Conservation (phyloP, 2,329 filamentous ascomycete genomes). For the Ascomycota sp. region DNA sequence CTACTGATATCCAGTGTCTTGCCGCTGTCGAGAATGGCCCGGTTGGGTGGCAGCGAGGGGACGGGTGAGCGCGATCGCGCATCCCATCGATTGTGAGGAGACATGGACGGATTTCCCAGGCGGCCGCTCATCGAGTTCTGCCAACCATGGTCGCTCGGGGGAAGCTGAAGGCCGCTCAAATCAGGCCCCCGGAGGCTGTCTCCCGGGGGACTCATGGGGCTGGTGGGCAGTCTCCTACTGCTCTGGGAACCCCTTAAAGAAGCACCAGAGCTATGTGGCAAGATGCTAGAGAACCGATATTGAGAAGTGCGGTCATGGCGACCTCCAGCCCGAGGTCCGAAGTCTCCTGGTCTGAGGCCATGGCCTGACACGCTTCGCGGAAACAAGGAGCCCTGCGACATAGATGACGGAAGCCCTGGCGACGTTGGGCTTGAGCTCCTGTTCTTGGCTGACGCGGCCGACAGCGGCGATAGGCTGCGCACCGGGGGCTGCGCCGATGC, state of each 20-base stretch:
- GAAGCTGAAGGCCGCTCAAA: conserved; percentile 26
- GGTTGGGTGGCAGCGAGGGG: conserved; percentile 10
- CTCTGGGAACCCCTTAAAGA: conserved; percentile 13
- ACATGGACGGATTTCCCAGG: conserved; percentile 25
- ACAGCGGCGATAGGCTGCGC: conserved; percentile 24
- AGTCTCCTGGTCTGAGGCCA: conserved; percentile 23
- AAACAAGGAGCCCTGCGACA: conserved; percentile 9
- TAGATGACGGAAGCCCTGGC: conserved; percentile 9
- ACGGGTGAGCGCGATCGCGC: conserved; percentile 19
- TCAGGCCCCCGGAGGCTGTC: conserved; percentile 34
- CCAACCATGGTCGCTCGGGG: conserved; percentile 21
- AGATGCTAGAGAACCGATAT: conserved; percentile 42
- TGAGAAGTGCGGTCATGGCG: conserved; percentile 24
- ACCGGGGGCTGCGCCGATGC: conserved; percentile 17
- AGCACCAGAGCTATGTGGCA: conserved; percentile 29
- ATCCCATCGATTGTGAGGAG: conserved; percentile 26
- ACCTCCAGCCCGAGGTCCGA: conserved; percentile 14
- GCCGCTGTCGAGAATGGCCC: conserved; percentile 36
- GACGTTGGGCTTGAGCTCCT: conserved; percentile 15
- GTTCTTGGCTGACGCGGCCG: conserved; percentile 6
- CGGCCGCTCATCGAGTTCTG: conserved; percentile 18
- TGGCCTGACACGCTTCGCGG: conserved; percentile 37
- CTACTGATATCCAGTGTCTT: conserved; percentile 45
- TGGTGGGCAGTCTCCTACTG: conserved; percentile 12
- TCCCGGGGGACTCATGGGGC: conserved; percentile 24